These are phyloP conservation scores for Aspergillus conjunctus DNA, from an alignment of 495 filamentous ascomycete genomes.

Conservation along the genomic window DNA sequence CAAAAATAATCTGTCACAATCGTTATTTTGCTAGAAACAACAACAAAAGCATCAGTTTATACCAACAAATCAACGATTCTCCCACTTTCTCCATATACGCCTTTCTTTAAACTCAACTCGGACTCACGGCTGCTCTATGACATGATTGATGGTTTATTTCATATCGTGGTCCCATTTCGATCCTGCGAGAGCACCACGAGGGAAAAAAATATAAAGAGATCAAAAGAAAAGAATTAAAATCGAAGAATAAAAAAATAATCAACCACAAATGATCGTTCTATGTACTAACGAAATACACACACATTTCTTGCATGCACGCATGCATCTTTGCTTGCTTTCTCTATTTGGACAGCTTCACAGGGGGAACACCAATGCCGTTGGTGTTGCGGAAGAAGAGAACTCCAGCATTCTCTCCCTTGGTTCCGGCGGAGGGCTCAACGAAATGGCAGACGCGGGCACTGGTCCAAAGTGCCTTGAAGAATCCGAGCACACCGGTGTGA, in stretches of 20 bases:
- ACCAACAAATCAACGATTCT: background rate
- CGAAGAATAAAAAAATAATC: constrained; percentile 7
- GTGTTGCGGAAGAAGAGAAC: constrained; percentile 63
- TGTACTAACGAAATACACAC: constrained; percentile 6
- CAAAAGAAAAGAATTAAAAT: constrained; percentile 13
- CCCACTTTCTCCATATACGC: constrained; percentile 16
- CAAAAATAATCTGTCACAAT: too few species aligned
- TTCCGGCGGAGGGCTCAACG: constrained; percentile 67
- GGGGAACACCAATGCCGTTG: constrained; percentile 72
- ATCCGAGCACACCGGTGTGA: constrained; percentile 53
- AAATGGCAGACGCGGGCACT: constrained; percentile 56
- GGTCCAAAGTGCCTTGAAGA: constrained; percentile 58
- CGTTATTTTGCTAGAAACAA: background rate
- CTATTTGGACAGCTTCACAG: constrained; percentile 52
- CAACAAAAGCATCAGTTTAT: constrained; percentile 1
- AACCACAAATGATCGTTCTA: constrained; percentile 19
- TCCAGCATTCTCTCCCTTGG: constrained; percentile 53
- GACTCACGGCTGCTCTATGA: constrained; percentile 22
- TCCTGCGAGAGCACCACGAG: constrained; percentile 33
- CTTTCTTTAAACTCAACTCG: constrained; percentile 15
- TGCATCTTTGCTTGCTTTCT: constrained; percentile 6
- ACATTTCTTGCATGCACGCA: too few species aligned
- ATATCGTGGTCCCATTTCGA: constrained; percentile 29
- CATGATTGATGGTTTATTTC: constrained; percentile 5
- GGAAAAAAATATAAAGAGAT: constrained; percentile 6